Percentiles rank a stretch among this genome's conserved stretches.
phyloP scores from a whole-genome alignment of 306 rosid genomes.

The Astragalus membranaceus region DNA sequence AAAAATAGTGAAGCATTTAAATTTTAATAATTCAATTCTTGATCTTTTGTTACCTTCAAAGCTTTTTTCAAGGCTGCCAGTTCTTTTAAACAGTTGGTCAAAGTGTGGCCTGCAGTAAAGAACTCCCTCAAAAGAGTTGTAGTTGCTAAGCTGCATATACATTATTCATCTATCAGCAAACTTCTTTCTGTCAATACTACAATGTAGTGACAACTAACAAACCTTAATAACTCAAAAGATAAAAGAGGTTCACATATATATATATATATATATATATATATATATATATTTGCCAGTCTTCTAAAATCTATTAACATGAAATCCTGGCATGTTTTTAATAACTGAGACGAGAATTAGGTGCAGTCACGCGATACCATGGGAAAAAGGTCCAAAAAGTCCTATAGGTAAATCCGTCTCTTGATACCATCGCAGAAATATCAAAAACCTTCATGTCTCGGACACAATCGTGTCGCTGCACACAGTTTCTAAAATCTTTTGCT shows the following conservation, averaged over 20 bases:
- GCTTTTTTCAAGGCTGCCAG: conserved; percentile 98
- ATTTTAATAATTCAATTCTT: conserved; percentile 1
- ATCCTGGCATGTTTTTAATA: neutral
- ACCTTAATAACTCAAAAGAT: too few species aligned
- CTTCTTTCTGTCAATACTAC: neutral
- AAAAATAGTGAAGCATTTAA: neutral
- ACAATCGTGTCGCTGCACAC: too few species aligned
- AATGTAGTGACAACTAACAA: too few species aligned
- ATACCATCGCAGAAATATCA: too few species aligned
- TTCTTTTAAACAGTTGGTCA: conserved; percentile 91
- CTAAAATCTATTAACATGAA: neutral
- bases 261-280: too few species aligned
- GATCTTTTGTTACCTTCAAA: conserved; percentile 63
- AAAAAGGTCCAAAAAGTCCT: too few species aligned
- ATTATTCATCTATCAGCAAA: conserved; percentile 22
- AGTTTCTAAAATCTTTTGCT: too few species aligned
- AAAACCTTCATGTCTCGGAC: too few species aligned
- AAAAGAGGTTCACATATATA: neutral
- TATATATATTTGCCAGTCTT: too few species aligned
- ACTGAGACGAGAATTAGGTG: too few species aligned
- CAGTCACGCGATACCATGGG: too few species aligned
- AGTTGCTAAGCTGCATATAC: conserved; percentile 86
- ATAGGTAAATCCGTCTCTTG: too few species aligned
- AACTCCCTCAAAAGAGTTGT: conserved; percentile 98
- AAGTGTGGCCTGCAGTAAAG: conserved; percentile 95